Base-by-base conservation (phyloP, 2,329 filamentous ascomycete species). In the Sporothrix globosa region DNA sequence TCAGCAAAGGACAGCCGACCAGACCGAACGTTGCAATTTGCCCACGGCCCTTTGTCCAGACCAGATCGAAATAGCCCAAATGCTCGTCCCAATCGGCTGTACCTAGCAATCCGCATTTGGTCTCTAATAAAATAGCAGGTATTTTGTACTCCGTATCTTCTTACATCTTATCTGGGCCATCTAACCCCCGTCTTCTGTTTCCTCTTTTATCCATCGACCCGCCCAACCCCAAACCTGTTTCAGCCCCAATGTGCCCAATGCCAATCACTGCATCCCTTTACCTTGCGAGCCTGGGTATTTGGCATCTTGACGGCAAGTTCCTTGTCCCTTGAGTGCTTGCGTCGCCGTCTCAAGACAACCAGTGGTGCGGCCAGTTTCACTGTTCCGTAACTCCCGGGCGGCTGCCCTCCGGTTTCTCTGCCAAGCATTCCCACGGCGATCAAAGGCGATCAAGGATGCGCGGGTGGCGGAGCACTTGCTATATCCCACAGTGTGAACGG, bases 381-480 rank as follows among this genome's bases (percentile, higher is more conserved):
- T 27, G 24, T 69, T 34, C 58, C 68, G 68, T 4, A 24, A 34
- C 60, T 61, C 53, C 68, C 68, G 68, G 48, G 30, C 68, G 24
- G 48, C 58, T 24, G 58, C 27, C 27, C 46, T 65, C 61, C 61
- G 61, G 61, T 66, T 65, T 60, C 68, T 19, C 46, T 46, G 68
- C 67, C 68, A 65, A 69, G 58, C 54, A 21, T 46, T 24, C 46
- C 19, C 63, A 65, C 46, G 68, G 58, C 58, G 48, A 69, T 69
- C 67, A 69, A 63, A 63, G 54, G 27, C 53, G 52, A 56, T 69
- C 53, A 50, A 69, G 50, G 68, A 66, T 50, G 63, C 5, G 50
- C 52, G 50, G 46, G 68, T 70, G 68, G 68, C 68, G 60, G 52
- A 66, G 68, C 68, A 70, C 7, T 54, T 39, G n/a, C 56, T 24